Evolutionary conservation across 192 early-diverging fungal genomes (phyloP), one percentile per base, ranked within the genome.

Genomic region (Backusella parvicylindrica): DNA sequence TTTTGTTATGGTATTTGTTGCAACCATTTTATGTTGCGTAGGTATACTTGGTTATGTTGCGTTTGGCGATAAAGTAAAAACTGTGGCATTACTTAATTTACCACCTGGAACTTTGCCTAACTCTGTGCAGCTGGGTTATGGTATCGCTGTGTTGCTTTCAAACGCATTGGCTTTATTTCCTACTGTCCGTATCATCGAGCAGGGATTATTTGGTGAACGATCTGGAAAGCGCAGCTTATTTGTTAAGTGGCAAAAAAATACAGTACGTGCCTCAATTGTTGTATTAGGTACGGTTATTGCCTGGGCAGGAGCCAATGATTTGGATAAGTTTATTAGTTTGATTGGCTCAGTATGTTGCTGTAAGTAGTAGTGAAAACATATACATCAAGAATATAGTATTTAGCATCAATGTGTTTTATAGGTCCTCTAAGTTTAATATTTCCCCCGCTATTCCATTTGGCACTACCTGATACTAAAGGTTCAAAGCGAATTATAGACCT

Each of bases 301-400:
- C 23, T 91, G 89, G 75, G 81, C 87, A 36, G 95, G 94, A 21
- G 87, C 89, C 9, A 86, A 86, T 49, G 88, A 94, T 72, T 85
- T 97, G n/a, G 95, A 97, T 79, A 93, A 93, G 72, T 91, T 95
- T 77, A 94, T 96, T 56, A 89, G 90, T 40, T 88, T 97, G 38
- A 90, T 97, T 30, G 95, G 95, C 0, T 94, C 91, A 72, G 86
- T 94, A 73, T 91, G 93, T 0, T 92, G 87, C 70, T 79, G 78
- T 79, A 79, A 79, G 73, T 71, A 56, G 8, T 12, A 32, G 40
- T 41, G 3, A 33, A 11, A 47, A 49, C 11, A 8, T 23, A 23
- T 53, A 33, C 9, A 35, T 21, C 2, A 53, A 26, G 32, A 30
- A 69, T 40, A 68, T 35, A n/a, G 12, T 37, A 30, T 68, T 68